Percentiles rank a stretch among this genome's conserved stretches.
Conservation (phyloP, 2,329 filamentous ascomycete genomes). For the Alternaria postmessia region DNA sequence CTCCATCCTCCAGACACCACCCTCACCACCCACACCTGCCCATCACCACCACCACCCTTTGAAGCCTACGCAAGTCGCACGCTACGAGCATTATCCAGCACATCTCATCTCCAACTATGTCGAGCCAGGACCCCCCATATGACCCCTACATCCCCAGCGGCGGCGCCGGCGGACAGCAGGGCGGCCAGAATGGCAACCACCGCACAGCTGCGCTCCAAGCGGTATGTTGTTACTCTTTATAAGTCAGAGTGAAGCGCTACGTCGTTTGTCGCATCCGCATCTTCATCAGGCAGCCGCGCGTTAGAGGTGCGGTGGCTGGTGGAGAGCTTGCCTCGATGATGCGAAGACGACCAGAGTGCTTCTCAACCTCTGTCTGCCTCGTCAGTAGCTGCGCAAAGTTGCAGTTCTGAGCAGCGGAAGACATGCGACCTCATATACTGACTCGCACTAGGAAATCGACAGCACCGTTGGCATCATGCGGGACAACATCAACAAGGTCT, state of each 20-base stretch:
- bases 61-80: slow-evolving; percentile 30
- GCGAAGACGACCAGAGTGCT: slow-evolving; percentile 7
- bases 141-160: slow-evolving; percentile 87
- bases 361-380: not conserved
- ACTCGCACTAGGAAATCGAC: slow-evolving; percentile 82
- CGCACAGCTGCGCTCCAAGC: slow-evolving; percentile 80
- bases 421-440: slow-evolving; percentile 18
- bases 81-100: slow-evolving; percentile 13
- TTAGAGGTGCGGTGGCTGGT: slow-evolving; percentile 15
- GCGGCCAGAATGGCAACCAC: slow-evolving; percentile 64
- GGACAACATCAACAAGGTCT: slow-evolving; percentile 97
- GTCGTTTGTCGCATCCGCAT: slow-evolving; percentile 4
- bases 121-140: slow-evolving; percentile 70
- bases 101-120: slow-evolving; percentile 44
- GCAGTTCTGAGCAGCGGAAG: not conserved
- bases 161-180: slow-evolving; percentile 59
- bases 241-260: slow-evolving; percentile 7
- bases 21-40: slow-evolving; percentile 28
- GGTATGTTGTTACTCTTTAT: slow-evolving; percentile 60
- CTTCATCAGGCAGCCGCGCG: slow-evolving; percentile 6
- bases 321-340: slow-evolving; percentile 22
- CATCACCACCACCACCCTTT: slow-evolving; percentile 21
- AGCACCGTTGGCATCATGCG: slow-evolving; percentile 94
- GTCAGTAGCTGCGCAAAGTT: not conserved
- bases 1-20: slow-evolving; percentile 36